These are phyloP conservation scores for Xylariaceae sp. DNA, from an alignment of 2,329 filamentous ascomycete genomes.

Conservation along the genomic window DNA sequence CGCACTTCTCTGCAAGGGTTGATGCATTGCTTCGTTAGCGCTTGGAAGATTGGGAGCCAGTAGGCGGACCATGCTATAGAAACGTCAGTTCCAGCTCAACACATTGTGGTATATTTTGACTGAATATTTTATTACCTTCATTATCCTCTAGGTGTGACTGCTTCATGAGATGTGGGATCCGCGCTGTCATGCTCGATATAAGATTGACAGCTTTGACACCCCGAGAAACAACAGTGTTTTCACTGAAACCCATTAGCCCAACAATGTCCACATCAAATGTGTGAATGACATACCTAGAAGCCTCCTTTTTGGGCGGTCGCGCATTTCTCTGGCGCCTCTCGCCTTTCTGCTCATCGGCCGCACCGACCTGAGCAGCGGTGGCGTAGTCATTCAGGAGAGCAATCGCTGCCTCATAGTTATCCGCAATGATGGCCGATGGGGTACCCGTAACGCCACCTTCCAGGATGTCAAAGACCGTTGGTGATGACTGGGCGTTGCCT, in stretches of 20 bases:
- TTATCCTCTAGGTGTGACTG: slow-evolving; percentile 86
- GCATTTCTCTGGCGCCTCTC: slow-evolving; percentile 45
- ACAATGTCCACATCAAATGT: neutral
- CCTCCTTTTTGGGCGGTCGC: slow-evolving; percentile 46
- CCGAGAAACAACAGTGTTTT: slow-evolving; percentile 67
- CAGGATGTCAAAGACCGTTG: slow-evolving; percentile 80
- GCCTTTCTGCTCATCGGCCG: slow-evolving; percentile 62
- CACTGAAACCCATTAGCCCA: slow-evolving; percentile 38
- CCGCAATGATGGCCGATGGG: slow-evolving; percentile 81
- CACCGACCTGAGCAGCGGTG: slow-evolving; percentile 69
- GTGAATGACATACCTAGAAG: slow-evolving; percentile 45
- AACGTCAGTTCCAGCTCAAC: slow-evolving; percentile 25
- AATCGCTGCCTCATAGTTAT: slow-evolving; percentile 91
- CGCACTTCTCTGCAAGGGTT: slow-evolving; percentile 93
- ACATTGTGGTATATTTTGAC: neutral
- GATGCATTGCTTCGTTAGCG: slow-evolving; percentile 81
- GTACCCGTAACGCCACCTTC: slow-evolving; percentile 68
- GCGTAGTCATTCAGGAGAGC: slow-evolving; percentile 85
- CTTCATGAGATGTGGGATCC: slow-evolving; percentile 81
- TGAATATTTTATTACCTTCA: slow-evolving; percentile 54
- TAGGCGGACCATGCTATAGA: slow-evolving; percentile 88
- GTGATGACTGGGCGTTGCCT: slow-evolving; percentile 62
- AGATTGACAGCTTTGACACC: slow-evolving; percentile 76
- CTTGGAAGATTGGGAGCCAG: slow-evolving; percentile 91
- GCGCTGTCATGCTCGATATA: slow-evolving; percentile 73